These are phyloP conservation scores for Hemisphaericaspora xylanilytica DNA, from an alignment of 1,139 yeast genomes.

Conservation along the genomic window DNA sequence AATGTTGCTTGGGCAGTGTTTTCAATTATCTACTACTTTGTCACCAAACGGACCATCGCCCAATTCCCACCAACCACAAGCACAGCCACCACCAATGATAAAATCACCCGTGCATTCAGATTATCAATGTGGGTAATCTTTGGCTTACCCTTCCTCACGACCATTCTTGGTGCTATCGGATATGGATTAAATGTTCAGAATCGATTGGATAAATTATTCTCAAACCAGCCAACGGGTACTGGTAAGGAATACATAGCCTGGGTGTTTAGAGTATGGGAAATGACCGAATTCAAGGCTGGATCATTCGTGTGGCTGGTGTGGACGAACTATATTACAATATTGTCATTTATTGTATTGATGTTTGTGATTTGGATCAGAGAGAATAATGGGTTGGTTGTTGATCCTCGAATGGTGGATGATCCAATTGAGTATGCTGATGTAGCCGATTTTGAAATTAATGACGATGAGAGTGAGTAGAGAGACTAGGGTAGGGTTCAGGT, in stretches of 20 bases:
- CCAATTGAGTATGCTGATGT: slow-evolving; percentile 19
- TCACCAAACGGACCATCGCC: slow-evolving; percentile 29
- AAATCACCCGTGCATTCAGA: slow-evolving; percentile 26
- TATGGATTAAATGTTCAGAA: no score
- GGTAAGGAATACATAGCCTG: not conserved
- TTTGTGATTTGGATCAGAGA: slow-evolving; percentile 37
- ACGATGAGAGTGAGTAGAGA: slow-evolving; percentile 15
- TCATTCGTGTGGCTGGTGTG: slow-evolving; percentile 10
- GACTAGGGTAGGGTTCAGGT: not conserved
- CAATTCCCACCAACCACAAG: slow-evolving; percentile 29
- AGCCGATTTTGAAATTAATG: slow-evolving; percentile 22
- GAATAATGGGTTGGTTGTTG: slow-evolving; percentile 32
- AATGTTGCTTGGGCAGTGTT: slow-evolving; percentile 15
- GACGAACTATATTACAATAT: slow-evolving; percentile 17
- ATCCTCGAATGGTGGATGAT: slow-evolving; percentile 18
- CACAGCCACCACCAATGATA: slow-evolving; percentile 17
- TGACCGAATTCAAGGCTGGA: slow-evolving; percentile 1
- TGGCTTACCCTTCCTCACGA: slow-evolving; percentile 25
- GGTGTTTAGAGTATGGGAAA: slow-evolving; percentile 5
- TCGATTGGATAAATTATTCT: not conserved
- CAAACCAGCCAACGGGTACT: not conserved
- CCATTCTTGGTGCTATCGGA: no score
- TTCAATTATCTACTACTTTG: slow-evolving; percentile 23
- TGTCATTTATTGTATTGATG: slow-evolving; percentile 21
- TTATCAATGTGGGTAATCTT: slow-evolving; percentile 30